Conservation (phyloP, 768 basidiomycete genomes). For the Rhizopogon sp. region DNA sequence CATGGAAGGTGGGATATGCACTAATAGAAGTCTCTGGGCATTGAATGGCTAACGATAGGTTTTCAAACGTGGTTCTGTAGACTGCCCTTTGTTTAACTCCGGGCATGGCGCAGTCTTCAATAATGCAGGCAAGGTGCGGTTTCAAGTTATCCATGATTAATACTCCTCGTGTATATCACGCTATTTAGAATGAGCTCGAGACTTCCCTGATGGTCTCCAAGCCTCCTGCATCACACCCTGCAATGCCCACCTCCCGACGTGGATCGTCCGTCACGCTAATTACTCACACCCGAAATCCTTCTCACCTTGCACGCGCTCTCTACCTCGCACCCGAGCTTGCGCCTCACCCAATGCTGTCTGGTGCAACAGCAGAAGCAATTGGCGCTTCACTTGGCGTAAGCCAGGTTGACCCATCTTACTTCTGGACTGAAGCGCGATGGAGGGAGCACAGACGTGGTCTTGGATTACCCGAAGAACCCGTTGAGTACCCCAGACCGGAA, state of each 20-base stretch:
- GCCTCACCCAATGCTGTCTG: conserved; percentile 71
- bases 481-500: conserved; percentile 26
- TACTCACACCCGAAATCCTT: conserved; percentile 67
- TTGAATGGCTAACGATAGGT: not conserved
- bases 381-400: conserved; percentile 50
- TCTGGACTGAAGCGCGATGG: conserved; percentile 74
- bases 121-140: conserved; percentile 64
- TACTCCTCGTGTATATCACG: not conserved
- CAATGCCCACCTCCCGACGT: conserved; percentile 53
- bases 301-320: conserved; percentile 59
- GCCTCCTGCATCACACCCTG: conserved; percentile 61
- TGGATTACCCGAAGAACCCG: conserved; percentile 65
- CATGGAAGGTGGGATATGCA: conserved; percentile 55
- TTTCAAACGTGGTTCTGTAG: conserved; percentile 28
- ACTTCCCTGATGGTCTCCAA: conserved; percentile 77
- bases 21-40: not conserved
- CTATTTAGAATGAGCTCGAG: conserved; percentile 73
- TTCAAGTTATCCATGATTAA: not conserved
- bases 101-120: conserved; percentile 85
- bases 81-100: conserved; percentile 73
- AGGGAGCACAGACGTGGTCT: conserved; percentile 69
- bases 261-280: conserved; percentile 64
- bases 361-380: conserved; percentile 54
- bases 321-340: conserved; percentile 62
- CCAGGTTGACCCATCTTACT: conserved; percentile 72